Conservation (phyloP, 1,284 basidiomycete species). For the Microbotryum lychnidis-dioicae region DNA sequence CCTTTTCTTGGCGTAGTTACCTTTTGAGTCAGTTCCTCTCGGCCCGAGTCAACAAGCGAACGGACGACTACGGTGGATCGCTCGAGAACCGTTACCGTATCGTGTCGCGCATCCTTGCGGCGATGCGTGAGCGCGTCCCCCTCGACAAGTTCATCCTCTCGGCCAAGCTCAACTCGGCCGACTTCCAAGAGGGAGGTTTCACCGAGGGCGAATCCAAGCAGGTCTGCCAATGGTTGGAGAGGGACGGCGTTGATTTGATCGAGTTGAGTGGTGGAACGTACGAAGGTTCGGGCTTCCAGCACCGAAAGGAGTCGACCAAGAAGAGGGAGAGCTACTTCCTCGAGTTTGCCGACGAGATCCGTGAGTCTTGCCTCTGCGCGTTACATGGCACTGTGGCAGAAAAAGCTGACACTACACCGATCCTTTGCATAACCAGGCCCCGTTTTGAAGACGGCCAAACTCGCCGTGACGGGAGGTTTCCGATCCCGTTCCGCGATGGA, state of each 20-base stretch:
- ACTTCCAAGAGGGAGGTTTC: conserved; percentile 43
- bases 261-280: conserved; percentile 48
- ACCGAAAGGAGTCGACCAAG: conserved; percentile 40
- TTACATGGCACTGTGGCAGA: too few species aligned
- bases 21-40: conserved; percentile 36
- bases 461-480: conserved; percentile 50
- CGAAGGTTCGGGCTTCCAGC: conserved; percentile 38
- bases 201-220: conserved; percentile 45
- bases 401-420: conserved; percentile 4
- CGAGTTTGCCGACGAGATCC: conserved; percentile 45
- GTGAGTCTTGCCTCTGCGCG: conserved; percentile 17
- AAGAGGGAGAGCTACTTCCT: conserved; percentile 44
- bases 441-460: conserved; percentile 39
- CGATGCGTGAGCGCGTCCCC: conserved; percentile 39
- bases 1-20: neutral
- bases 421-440: conserved; percentile 22
- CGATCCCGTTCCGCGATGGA: conserved; percentile 44
- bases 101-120: conserved; percentile 40
- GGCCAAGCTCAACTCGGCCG: conserved; percentile 48
- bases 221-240: conserved; percentile 46
- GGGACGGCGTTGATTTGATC: conserved; percentile 47
- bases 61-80: conserved; percentile 42
- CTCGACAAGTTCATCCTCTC: conserved; percentile 43
- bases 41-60: conserved; percentile 41
- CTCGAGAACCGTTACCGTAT: conserved; percentile 44